Conservation (phyloP, 2,329 filamentous ascomycete genomes). For the Penicillium sp. region DNA sequence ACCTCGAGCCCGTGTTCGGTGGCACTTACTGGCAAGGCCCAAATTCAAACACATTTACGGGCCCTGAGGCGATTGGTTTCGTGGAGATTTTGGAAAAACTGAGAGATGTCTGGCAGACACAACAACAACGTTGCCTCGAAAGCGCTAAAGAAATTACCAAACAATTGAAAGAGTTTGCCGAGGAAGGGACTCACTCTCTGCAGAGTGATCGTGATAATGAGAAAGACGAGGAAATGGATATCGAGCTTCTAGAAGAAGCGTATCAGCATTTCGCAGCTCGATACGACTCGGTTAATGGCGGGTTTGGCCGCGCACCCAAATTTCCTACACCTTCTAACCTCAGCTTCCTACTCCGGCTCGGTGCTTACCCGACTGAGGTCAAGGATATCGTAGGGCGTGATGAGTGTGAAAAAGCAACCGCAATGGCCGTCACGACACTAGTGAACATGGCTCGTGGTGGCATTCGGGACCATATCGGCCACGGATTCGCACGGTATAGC, state of each 20-base stretch:
- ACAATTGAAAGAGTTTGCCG: slow-evolving; percentile 81
- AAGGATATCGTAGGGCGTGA: slow-evolving; percentile 81
- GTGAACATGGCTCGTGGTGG: slow-evolving; percentile 72
- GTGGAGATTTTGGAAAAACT: slow-evolving; percentile 80
- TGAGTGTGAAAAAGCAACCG: slow-evolving; percentile 69
- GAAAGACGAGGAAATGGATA: slow-evolving; percentile 70
- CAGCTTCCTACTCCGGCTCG: slow-evolving; percentile 73
- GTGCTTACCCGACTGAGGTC: slow-evolving; percentile 68
- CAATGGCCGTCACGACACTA: slow-evolving; percentile 79
- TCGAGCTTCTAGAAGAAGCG: slow-evolving; percentile 89
- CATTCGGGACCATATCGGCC: slow-evolving; percentile 72
- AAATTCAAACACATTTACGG: slow-evolving; percentile 51
- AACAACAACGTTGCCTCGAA: slow-evolving; percentile 76
- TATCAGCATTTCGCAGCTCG: slow-evolving; percentile 74
- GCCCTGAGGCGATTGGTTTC: slow-evolving; percentile 70
- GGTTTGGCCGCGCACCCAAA: slow-evolving; percentile 79
- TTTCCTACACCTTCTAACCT: slow-evolving; percentile 87
- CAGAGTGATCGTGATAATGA: slow-evolving; percentile 47
- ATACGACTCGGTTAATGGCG: slow-evolving; percentile 76
- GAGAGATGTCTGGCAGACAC: slow-evolving; percentile 69
- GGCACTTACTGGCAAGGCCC: slow-evolving; percentile 94
- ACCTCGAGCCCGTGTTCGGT: slow-evolving; percentile 90
- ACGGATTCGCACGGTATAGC: slow-evolving; percentile 80
- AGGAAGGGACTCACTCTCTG: slow-evolving; percentile 68
- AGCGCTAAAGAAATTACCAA: slow-evolving; percentile 79